phyloP scores from a whole-genome alignment of 2,329 filamentous ascomycete species.

The Exophiala xenobiotica region DNA sequence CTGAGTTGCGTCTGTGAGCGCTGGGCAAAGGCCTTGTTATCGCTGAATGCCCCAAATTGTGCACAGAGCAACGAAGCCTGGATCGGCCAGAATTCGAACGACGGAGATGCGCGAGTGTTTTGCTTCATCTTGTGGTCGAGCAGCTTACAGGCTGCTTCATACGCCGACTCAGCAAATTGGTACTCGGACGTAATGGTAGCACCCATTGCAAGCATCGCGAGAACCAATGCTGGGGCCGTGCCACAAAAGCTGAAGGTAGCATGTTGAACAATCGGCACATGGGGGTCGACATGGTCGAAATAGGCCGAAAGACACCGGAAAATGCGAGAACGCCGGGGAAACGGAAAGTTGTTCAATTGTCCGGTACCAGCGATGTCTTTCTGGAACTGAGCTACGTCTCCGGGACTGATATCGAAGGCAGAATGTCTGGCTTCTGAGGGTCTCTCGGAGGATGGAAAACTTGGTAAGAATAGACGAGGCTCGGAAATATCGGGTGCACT shows the following conservation, averaged over 20 bases:
- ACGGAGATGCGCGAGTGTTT: neutral
- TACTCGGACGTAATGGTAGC: neutral
- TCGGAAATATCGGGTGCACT: neutral
- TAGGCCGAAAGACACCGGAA: neutral
- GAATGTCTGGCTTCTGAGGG: neutral
- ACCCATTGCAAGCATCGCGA: neutral
- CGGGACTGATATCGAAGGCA: neutral
- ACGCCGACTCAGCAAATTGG: neutral
- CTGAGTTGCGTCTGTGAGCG: neutral
- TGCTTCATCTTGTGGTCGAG: neutral
- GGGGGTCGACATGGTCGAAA: neutral
- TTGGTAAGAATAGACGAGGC: neutral
- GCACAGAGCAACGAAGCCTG: neutral
- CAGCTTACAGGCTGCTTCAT: neutral
- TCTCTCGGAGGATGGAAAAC: neutral
- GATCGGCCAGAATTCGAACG: neutral
- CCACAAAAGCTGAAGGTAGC: neutral
- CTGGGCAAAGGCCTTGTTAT: neutral
- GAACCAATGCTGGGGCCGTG: neutral
- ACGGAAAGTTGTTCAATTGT: neutral
- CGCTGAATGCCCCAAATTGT: neutral
- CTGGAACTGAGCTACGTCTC: neutral
- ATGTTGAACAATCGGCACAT: conserved; percentile 1
- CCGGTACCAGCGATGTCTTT: neutral
- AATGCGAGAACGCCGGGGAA: neutral